Evolutionary conservation across 1,284 basidiomycete genomes (phyloP).

Genomic region (Pseudozyma sp.): DNA sequence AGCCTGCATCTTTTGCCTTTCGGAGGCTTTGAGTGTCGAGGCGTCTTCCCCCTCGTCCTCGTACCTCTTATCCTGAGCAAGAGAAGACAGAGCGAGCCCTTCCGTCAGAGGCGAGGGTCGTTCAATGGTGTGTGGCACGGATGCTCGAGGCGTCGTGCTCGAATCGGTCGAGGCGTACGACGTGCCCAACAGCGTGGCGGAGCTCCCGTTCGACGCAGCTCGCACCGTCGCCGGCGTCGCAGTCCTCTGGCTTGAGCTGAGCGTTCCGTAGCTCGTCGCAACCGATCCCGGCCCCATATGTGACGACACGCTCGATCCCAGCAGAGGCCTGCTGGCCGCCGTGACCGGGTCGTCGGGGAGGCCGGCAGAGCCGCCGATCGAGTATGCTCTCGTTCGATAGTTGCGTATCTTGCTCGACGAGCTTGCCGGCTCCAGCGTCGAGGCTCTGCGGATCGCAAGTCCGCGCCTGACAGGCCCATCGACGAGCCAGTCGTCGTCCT

Average conservation of each 20-base stretch:
- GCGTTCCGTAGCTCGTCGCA: constrained; percentile 50
- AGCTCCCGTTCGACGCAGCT: constrained; percentile 22
- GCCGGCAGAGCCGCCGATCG: constrained; percentile 45
- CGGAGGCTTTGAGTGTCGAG: constrained; percentile 51
- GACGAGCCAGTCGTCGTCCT: constrained; percentile 56
- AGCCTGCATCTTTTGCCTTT: constrained; percentile 41
- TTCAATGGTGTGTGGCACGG: constrained; percentile 15
- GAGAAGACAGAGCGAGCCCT: constrained; percentile 4
- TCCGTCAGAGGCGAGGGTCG: constrained; percentile 6
- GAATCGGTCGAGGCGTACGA: constrained; percentile 51
- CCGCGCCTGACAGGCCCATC: constrained; percentile 31
- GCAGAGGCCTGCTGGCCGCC: constrained; percentile 27
- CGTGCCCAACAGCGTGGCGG: constrained; percentile 17
- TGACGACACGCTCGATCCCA: constrained; percentile 19
- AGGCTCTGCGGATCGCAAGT: constrained; percentile 42
- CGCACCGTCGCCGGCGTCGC: constrained; percentile 53
- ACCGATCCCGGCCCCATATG: constrained; percentile 9
- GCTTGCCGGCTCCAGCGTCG: constrained; percentile 34
- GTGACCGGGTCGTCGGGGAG: constrained; percentile 48
- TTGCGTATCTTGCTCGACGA: constrained; percentile 16
- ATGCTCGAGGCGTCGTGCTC: constrained; percentile 45
- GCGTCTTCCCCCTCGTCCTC: constrained; percentile 27
- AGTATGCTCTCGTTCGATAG: constrained; percentile 31
- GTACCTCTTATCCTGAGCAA: background rate
- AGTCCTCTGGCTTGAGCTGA: constrained; percentile 58